phyloP scores from a whole-genome alignment of 345 rosid genomes.

The Eucalyptus polyanthemos region DNA sequence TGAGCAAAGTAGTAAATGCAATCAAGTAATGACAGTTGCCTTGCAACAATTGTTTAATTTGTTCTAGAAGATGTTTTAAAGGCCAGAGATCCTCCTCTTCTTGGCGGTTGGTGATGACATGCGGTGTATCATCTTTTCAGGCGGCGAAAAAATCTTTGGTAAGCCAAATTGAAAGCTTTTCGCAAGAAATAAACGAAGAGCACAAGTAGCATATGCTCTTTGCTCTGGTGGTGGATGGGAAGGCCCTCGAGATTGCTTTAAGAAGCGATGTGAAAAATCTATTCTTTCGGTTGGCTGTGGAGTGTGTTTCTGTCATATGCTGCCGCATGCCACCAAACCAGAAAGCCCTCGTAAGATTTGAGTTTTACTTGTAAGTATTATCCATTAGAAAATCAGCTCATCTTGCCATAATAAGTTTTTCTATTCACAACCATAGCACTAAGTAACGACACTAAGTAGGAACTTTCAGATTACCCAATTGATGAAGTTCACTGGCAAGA shows the following conservation, averaged over 20 bases:
- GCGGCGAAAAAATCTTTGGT: constrained; percentile 35
- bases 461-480: constrained; percentile 43
- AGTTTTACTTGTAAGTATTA: neutral
- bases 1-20: neutral
- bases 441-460: neutral
- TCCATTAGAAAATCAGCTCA: neutral
- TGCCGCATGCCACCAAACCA: constrained; percentile 73
- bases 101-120: neutral
- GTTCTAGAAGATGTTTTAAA: neutral
- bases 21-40: neutral
- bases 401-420: neutral
- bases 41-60: neutral
- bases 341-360: constrained; percentile 49
- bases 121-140: constrained; percentile 6
- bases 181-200: constrained; percentile 24
- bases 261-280: constrained; percentile 39
- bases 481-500: constrained; percentile 47
- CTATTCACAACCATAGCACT: neutral
- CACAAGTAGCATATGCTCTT: constrained; percentile 32
- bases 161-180: constrained; percentile 33
- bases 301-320: constrained; percentile 75
- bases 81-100: neutral
- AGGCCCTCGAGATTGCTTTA: constrained; percentile 48
- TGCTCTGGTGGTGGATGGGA: constrained; percentile 66
- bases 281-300: constrained; percentile 56